These are phyloP conservation scores for Barnettozyma siamensis DNA, from an alignment of 805 yeast species.

Conservation along the genomic window DNA sequence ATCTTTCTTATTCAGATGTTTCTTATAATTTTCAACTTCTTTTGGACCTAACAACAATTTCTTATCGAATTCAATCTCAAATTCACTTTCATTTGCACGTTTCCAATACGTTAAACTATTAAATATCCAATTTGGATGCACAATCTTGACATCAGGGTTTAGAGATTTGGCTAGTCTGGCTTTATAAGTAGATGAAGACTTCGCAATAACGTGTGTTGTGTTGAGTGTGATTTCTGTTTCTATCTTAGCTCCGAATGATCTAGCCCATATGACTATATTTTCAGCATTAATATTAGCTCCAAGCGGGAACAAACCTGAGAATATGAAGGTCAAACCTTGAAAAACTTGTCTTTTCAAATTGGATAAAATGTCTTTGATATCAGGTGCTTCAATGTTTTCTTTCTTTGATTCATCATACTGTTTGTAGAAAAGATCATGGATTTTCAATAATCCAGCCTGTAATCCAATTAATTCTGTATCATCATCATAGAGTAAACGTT, in stretches of 20 bases:
- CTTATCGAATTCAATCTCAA: constrained; percentile 44
- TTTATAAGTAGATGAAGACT: constrained; percentile 74
- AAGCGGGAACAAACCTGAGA: constrained; percentile 89
- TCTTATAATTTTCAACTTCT: constrained; percentile 29
- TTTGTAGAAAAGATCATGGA: constrained; percentile 65
- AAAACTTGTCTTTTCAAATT: constrained; percentile 65
- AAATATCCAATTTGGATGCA: constrained; percentile 89
- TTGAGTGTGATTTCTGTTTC: constrained; percentile 61
- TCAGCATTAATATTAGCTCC: constrained; percentile 67
- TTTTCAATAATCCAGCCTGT: constrained; percentile 51
- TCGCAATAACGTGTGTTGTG: constrained; percentile 87
- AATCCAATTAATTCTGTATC: constrained; percentile 70
- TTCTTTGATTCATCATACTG: constrained; percentile 23
- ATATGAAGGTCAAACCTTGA: constrained; percentile 60
- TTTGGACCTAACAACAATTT: constrained; percentile 39
- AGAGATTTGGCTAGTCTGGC: constrained; percentile 72
- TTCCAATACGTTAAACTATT: constrained; percentile 79
- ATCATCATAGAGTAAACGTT: constrained; percentile 61
- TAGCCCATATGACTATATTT: constrained; percentile 89
- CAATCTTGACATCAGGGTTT: constrained; percentile 60
- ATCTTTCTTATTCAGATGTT: constrained; percentile 28
- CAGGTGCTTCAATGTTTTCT: constrained; percentile 46
- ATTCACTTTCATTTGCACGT: constrained; percentile 57
- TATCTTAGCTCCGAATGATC: constrained; percentile 85
- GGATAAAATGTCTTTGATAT: constrained; percentile 67